Conservation (phyloP, 495 filamentous ascomycete species). For the Penicillium angulare region DNA sequence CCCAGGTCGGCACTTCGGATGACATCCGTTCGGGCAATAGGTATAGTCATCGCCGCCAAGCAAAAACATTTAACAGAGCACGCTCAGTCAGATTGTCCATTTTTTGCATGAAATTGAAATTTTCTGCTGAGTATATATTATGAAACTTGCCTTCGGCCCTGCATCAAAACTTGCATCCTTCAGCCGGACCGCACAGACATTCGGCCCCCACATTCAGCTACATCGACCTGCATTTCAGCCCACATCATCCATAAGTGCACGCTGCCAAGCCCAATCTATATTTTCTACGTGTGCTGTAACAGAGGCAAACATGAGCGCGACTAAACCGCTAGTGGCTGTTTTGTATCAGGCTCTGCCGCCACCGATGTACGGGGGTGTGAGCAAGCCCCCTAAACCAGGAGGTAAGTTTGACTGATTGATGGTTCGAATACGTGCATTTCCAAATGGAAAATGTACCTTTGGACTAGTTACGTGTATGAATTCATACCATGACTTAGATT, state of each 20-base stretch:
- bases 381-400: constrained; percentile 31
- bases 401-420: constrained; percentile 14
- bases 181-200: not conserved
- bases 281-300: not conserved
- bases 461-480: too few species aligned
- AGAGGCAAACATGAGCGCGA: not conserved
- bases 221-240: not conserved
- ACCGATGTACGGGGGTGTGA: constrained; percentile 25
- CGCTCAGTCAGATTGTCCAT: too few species aligned
- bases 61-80: too few species aligned
- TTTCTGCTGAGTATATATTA: not conserved
- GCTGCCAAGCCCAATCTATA: not conserved
- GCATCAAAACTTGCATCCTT: not conserved
- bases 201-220: constrained; percentile 5
- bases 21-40: too few species aligned
- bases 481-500: too few species aligned
- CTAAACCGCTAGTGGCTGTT: constrained; percentile 22
- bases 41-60: too few species aligned
- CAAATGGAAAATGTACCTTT: too few species aligned
- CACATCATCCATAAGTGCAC: not conserved
- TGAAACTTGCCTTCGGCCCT: not conserved
- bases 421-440: too few species aligned
- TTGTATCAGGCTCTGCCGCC: constrained; percentile 30
- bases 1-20: not conserved
- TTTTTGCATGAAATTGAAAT: not conserved